phyloP scores from a whole-genome alignment of 1,284 basidiomycete genomes.

The Cutaneotrichosporon sp. region DNA sequence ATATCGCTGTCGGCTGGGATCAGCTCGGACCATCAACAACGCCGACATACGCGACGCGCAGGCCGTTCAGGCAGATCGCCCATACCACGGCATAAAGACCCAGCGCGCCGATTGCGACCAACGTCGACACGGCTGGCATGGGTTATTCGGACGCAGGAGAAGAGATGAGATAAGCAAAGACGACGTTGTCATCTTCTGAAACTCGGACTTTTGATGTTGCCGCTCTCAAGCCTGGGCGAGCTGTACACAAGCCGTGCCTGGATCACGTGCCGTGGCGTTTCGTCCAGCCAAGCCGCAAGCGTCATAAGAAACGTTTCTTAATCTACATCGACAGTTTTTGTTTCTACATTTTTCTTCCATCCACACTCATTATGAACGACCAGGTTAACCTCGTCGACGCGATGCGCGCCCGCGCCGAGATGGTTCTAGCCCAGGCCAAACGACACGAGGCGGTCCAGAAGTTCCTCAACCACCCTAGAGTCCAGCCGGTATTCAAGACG shows the following conservation, averaged over 20 bases:
- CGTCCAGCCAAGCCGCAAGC: too few relatives aligned
- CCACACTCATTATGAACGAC: background rate
- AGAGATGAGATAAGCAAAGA: too few relatives aligned
- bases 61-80: conserved; percentile 70
- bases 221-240: too few relatives aligned
- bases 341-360: background rate
- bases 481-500: background rate
- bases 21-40: too few relatives aligned
- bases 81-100: conserved; percentile 66
- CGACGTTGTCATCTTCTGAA: too few relatives aligned
- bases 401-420: conserved; percentile 1
- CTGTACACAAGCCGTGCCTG: too few relatives aligned
- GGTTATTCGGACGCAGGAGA: background rate
- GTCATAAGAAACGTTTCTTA: too few relatives aligned
- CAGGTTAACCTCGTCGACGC: background rate
- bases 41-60: conserved; percentile 66
- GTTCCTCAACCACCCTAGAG: conserved; percentile 7
- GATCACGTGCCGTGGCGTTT: too few relatives aligned
- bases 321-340: too few relatives aligned
- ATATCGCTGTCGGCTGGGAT: conserved; percentile 67
- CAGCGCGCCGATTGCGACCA: conserved; percentile 9
- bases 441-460: conserved; percentile 1
- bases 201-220: too few relatives aligned
- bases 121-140: background rate
- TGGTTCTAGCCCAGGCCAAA: conserved; percentile 3